Percentiles rank a stretch among this genome's conserved stretches.
phyloP scores from a whole-genome alignment of 441 rosid genomes.

The Gossypium laxum region DNA sequence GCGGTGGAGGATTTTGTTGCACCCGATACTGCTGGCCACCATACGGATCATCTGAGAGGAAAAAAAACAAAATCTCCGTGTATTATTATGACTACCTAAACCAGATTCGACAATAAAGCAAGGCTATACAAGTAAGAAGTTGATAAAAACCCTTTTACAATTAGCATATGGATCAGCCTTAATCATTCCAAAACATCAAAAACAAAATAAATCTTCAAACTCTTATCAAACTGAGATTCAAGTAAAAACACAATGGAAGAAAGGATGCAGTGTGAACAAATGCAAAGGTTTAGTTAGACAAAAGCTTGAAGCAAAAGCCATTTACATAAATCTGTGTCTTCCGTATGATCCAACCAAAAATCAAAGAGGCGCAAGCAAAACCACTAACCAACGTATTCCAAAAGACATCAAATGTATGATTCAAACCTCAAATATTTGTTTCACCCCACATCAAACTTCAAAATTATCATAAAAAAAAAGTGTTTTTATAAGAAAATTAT shows the following conservation, averaged over 20 bases:
- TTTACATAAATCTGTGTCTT: background rate
- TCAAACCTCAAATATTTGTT: background rate
- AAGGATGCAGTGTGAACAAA: background rate
- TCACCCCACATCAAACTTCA: background rate
- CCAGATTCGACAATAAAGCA: background rate
- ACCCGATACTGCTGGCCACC: conserved; percentile 47
- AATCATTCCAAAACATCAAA: background rate
- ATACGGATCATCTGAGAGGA: conserved; percentile 42
- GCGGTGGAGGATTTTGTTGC: conserved; percentile 53
- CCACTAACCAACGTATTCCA: background rate
- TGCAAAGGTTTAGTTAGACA: background rate
- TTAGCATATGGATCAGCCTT: background rate
- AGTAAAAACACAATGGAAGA: background rate
- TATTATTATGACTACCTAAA: background rate
- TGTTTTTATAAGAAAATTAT: background rate
- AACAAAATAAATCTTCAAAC: background rate
- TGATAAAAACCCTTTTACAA: background rate
- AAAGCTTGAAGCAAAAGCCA: background rate
- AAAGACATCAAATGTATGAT: background rate
- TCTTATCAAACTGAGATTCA: background rate
- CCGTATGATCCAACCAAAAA: background rate
- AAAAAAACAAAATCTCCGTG: background rate
- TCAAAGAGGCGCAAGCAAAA: background rate
- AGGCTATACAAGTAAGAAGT: background rate
- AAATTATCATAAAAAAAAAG: background rate